Percentiles rank a stretch among this genome's conserved stretches.
phyloP scores from a whole-genome alignment of 1,284 basidiomycete species.

The Ceratobasidium sp. region DNA sequence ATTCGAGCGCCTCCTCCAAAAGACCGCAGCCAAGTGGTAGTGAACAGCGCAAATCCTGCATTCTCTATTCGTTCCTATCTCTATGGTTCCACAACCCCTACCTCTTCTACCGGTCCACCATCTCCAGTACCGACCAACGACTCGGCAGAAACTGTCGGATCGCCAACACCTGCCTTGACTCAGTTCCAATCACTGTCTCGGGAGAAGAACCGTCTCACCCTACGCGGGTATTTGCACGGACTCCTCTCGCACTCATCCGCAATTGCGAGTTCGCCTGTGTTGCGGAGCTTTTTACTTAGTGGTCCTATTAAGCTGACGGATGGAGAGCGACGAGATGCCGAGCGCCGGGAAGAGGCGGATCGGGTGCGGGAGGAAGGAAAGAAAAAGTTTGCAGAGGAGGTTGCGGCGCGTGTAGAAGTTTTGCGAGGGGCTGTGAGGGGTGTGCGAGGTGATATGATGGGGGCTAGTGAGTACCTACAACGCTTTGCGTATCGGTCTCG shows the following conservation, averaged over 20 bases:
- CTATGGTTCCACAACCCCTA: slow-evolving; percentile 53
- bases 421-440: slow-evolving; percentile 85
- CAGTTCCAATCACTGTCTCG: slow-evolving; percentile 64
- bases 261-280: slow-evolving; percentile 84
- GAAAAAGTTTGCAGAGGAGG: slow-evolving; percentile 86
- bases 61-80: slow-evolving; percentile 55
- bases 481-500: slow-evolving; percentile 45
- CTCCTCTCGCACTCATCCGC: slow-evolving; percentile 76
- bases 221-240: slow-evolving; percentile 89
- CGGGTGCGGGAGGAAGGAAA: slow-evolving; percentile 88
- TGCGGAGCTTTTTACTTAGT: slow-evolving; percentile 87
- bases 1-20: slow-evolving; percentile 86
- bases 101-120: slow-evolving; percentile 52
- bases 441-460: slow-evolving; percentile 92
- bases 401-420: slow-evolving; percentile 85
- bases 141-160: slow-evolving; percentile 47
- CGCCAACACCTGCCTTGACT: slow-evolving; percentile 39
- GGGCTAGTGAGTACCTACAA: slow-evolving; percentile 65
- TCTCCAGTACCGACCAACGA: slow-evolving; percentile 49
- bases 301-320: slow-evolving; percentile 76
- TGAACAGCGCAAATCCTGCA: slow-evolving; percentile 45
- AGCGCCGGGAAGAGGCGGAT: slow-evolving; percentile 88
- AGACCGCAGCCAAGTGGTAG: slow-evolving; percentile 65
- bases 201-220: slow-evolving; percentile 95
- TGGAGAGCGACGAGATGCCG: slow-evolving; percentile 84